Evolutionary conservation across 805 yeast species (phyloP), one percentile per base, ranked within the genome.

Genomic region (Kodamaea restingae): DNA sequence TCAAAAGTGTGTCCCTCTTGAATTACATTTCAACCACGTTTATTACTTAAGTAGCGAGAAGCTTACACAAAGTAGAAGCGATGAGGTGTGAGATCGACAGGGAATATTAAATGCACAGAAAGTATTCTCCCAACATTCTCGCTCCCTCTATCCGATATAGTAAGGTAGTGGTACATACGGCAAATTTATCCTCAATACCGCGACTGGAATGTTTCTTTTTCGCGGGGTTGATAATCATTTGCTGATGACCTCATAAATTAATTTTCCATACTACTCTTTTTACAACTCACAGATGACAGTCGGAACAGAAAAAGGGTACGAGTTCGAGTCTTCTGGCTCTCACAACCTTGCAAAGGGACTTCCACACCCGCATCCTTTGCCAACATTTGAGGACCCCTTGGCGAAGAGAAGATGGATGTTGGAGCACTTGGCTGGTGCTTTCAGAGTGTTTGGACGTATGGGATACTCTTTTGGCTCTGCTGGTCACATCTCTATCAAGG

Each of bases 401-500:
- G 67, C 63, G 24, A 70, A 80, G 47, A 63, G 85, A 43, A 63
- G 70, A 51, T 77, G 78, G 76, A 60, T 76, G 40, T 55, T 72
- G 35, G 76, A 84, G 54, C 95, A 86, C 51, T 77, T 83, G 81
- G 95, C 95, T 1, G 93, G 81, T 24, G 90, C 91, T 1, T 86
- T 86, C 67, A 72, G 95, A 45, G 75, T 83, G 1, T 84, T 87
- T 58, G 88, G 86, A n/a, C 72, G 95, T 54, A 77, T 75, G 48
- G 87, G 86, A 12, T 86, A 65, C 60, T 69, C 80, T 12, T 88
- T 84, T 57, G 95, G 95, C 11, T 60, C 78, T 15, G 88, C 95
- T 0, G 96, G 96, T 15, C 96, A 87, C 56, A 86, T 87, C 42
- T 82, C 93, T 7, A 73, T 87, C 9, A 73, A 93, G 49, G 96